Conservation (phyloP, 2,329 filamentous ascomycete genomes). For the Fusarium nanum region DNA sequence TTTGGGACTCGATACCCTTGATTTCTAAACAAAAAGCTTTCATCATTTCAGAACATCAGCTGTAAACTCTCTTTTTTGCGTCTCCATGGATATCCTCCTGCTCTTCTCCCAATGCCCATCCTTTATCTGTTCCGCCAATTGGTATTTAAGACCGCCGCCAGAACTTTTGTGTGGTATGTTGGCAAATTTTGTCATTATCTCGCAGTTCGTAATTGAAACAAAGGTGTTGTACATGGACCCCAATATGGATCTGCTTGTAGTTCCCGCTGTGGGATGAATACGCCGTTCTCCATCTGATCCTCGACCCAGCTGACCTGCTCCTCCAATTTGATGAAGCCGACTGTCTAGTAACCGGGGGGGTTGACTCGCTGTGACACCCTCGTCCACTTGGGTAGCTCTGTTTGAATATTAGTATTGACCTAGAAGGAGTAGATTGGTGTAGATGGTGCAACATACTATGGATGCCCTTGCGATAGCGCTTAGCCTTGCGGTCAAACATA, state of each 20-base stretch:
- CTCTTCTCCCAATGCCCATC: slow-evolving; percentile 2
- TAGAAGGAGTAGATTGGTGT: not conserved
- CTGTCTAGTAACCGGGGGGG: slow-evolving; percentile 87
- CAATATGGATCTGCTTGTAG: slow-evolving; percentile 31
- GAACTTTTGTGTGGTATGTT: slow-evolving; percentile 14
- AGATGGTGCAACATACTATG: slow-evolving; percentile 76
- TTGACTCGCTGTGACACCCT: slow-evolving; percentile 94
- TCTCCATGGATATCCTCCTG: slow-evolving; percentile 1
- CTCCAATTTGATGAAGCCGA: slow-evolving; percentile 18
- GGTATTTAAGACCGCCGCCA: slow-evolving; percentile 8
- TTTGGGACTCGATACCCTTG: slow-evolving; percentile 45
- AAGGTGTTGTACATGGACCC: slow-evolving; percentile 48
- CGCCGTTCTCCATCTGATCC: slow-evolving; percentile 38
- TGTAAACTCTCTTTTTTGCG: slow-evolving; percentile 17
- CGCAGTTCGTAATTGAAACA: slow-evolving; percentile 44
- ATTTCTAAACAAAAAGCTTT: slow-evolving; percentile 23
- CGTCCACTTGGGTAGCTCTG: slow-evolving; percentile 92
- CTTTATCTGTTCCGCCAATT: slow-evolving; percentile 44
- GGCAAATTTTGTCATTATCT: slow-evolving; percentile 35
- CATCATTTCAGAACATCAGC: slow-evolving; percentile 13
- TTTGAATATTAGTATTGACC: slow-evolving; percentile 33
- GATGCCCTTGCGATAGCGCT: slow-evolving; percentile 95
- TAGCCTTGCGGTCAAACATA: slow-evolving; percentile 95
- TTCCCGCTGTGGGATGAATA: slow-evolving; percentile 38
- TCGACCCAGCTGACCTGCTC: slow-evolving; percentile 16